Evolutionary conservation across 352 stramenopile genomes (phyloP), one percentile per base, ranked within the genome.

Genomic region (Phytophthora sp.): DNA sequence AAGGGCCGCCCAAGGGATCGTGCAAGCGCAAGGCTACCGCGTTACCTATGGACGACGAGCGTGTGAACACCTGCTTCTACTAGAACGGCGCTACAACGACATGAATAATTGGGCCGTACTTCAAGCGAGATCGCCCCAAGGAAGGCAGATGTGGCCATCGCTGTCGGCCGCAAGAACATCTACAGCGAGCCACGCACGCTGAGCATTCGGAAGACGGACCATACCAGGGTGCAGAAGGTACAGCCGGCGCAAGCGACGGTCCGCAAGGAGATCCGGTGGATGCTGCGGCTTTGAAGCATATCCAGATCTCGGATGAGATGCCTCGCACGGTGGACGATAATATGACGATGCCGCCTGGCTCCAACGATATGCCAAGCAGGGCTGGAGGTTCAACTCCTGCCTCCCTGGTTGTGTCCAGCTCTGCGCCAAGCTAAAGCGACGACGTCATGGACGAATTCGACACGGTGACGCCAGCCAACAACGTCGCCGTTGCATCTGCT

Each of bases 151-250:
- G 20, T 11, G 3, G 13, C 3, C 13, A 5, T 16, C 6, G 35
- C 0, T 7, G 35, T 41, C 15, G 7, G 35, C 2, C 12, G 9
- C 12, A 20, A 20, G 13, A 41, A 63, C 21, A 63, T 55, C 33
- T 55, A 50, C 56, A 31, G 31, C 23, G 42, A 50, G 23, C 21
- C 42, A 12, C 9, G 18, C 8, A 30, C 18, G 13, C 8, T 63
- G 6, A 41, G 39, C n/a, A 56, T 50, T 50, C 56, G 24, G 21
- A 63, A 50, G 31, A 56, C 44, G 4, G 44, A 56, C 13, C 30
- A 38, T 15, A 13, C 23, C 15, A 31, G 11, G 7, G 23, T 7
- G 26, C 24, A 35, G 23, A 51, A 35, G 35, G 21, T 51, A 15
- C 23, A 35, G 9, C 13, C 42, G 8, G 9, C 7, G 2, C 8